phyloP scores from a whole-genome alignment of 352 stramenopile genomes.

The Blastocystis sp. region DNA sequence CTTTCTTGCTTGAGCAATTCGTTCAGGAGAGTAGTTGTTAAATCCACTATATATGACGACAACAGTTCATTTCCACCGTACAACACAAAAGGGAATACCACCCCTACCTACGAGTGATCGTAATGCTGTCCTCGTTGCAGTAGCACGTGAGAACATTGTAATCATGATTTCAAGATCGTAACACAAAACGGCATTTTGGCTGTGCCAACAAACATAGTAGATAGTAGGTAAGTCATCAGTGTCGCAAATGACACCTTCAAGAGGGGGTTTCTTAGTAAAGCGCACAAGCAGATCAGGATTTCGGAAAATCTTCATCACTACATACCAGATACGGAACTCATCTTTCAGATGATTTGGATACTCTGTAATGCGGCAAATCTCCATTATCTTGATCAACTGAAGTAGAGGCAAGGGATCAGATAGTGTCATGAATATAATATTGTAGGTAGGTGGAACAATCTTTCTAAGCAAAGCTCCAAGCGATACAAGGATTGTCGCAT shows the following conservation, averaged over 20 bases:
- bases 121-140: not conserved
- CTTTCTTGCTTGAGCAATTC: slow-evolving; percentile 15
- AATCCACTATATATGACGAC: not conserved
- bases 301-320: slow-evolving; percentile 55
- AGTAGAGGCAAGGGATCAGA: slow-evolving; percentile 45
- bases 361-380: slow-evolving; percentile 46
- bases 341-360: slow-evolving; percentile 53
- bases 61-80: not conserved
- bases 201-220: slow-evolving; percentile 5
- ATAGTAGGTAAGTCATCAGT: slow-evolving; percentile 8
- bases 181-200: slow-evolving; percentile 10
- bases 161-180: not conserved
- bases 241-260: slow-evolving; percentile 37
- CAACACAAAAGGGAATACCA: not conserved
- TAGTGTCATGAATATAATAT: slow-evolving; percentile 57
- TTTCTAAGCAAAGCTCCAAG: slow-evolving; percentile 38
- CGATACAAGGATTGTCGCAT: slow-evolving; percentile 51
- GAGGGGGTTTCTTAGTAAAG: slow-evolving; percentile 40
- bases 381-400: slow-evolving; percentile 38
- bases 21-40: slow-evolving; percentile 45
- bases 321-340: slow-evolving; percentile 48
- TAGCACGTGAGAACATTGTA: not conserved
- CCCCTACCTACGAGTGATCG: not conserved
- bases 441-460: slow-evolving; percentile 10
- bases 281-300: slow-evolving; percentile 3